phyloP scores from a whole-genome alignment of 805 yeast species.

The Isabelozyma gotoi region DNA sequence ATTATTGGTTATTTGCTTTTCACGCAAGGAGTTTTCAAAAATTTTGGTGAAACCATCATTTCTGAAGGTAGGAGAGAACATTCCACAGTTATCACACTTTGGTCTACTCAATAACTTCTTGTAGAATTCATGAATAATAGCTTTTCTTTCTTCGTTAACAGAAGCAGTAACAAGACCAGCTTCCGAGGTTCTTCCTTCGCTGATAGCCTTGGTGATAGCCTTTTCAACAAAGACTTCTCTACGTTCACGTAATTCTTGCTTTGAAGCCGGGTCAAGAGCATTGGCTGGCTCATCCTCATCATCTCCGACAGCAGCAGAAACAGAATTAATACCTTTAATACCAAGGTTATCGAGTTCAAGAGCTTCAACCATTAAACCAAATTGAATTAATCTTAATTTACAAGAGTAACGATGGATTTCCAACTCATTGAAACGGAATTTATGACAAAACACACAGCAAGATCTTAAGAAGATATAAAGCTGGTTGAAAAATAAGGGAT shows the following conservation, averaged over 20 bases:
- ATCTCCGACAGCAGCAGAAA: conserved; percentile 44
- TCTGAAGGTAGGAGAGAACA: conserved; percentile 91
- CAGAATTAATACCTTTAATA: conserved; percentile 32
- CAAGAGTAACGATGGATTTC: conserved; percentile 79
- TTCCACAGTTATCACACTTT: conserved; percentile 93
- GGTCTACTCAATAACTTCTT: conserved; percentile 70
- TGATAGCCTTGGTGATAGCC: conserved; percentile 71
- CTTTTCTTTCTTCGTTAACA: conserved; percentile 84
- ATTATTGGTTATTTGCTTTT: conserved; percentile 79
- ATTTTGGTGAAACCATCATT: conserved; percentile 93
- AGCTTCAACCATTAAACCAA: conserved; percentile 82
- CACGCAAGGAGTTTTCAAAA: conserved; percentile 82
- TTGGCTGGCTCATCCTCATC: conserved; percentile 42
- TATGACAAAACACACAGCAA: conserved; percentile 87
- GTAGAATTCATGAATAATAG: conserved; percentile 70
- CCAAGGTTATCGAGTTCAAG: conserved; percentile 67
- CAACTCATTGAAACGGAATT: conserved; percentile 63
- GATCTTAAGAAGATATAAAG: conserved; percentile 81
- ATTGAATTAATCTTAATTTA: conserved; percentile 78
- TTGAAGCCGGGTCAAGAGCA: conserved; percentile 37
- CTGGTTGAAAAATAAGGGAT: conserved; percentile 91
- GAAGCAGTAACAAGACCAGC: conserved; percentile 79
- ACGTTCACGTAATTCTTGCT: conserved; percentile 50
- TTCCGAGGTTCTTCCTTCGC: conserved; percentile 68
- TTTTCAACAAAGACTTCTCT: conserved; percentile 70